These are phyloP conservation scores for Pneumocystis murina DNA, from an alignment of 1,139 yeast species.

Conservation along the genomic window DNA sequence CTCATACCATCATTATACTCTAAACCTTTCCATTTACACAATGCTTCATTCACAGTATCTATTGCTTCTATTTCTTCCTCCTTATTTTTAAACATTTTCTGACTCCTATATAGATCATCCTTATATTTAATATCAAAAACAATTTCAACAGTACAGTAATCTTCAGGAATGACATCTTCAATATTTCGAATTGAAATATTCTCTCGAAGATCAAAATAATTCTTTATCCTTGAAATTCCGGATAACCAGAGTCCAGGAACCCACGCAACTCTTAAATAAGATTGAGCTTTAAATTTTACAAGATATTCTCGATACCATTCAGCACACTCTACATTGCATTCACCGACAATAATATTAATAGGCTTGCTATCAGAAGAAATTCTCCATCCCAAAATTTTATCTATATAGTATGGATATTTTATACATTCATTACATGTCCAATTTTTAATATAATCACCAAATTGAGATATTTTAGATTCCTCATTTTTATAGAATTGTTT, in stretches of 20 bases:
- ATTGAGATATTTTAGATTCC: not conserved
- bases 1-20: constrained; percentile 13
- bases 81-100: constrained; percentile 11
- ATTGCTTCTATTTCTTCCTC: constrained; percentile 13
- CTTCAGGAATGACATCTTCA: constrained; percentile 11
- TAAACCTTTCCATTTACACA: constrained; percentile 15
- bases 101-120: constrained; percentile 4
- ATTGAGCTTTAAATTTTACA: constrained; percentile 13
- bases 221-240: constrained; percentile 7
- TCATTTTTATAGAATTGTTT: not conserved
- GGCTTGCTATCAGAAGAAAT: not conserved
- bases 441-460: not conserved
- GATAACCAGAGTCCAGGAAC: constrained; percentile 15
- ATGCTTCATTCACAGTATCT: constrained; percentile 6
- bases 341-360: constrained; percentile 3
- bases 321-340: constrained; percentile 1
- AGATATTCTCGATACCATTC: constrained; percentile 12
- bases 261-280: constrained; percentile 14
- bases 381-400: constrained; percentile 5
- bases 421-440: constrained; percentile 4
- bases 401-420: constrained; percentile 1
- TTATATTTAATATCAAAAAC: constrained; percentile 12
- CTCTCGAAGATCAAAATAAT: constrained; percentile 13
- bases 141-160: constrained; percentile 12
- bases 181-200: constrained; percentile 5